Conservation (phyloP, 345 rosid genomes). For the Luvunga scandens region DNA sequence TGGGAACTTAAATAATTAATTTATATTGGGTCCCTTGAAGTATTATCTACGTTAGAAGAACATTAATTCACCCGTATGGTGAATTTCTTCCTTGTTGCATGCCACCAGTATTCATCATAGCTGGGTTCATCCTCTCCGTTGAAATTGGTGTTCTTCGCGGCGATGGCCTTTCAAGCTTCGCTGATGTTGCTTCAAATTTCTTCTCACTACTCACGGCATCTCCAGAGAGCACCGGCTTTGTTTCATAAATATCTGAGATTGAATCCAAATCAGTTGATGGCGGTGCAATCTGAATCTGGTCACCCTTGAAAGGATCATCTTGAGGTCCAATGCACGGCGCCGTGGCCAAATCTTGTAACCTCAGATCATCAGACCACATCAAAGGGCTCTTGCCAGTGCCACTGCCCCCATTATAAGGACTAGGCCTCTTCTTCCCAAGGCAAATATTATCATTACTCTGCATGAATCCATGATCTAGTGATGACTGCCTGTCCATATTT, state of each 20-base stretch:
- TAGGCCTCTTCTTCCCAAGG: conserved; percentile 70
- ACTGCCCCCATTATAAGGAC: conserved; percentile 42
- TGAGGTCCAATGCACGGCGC: conserved; percentile 39
- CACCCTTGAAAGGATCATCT: conserved; percentile 36
- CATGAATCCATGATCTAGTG: conserved; percentile 42
- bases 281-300: conserved; percentile 49
- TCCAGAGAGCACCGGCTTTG: conserved; percentile 60
- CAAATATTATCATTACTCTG: conserved; percentile 42
- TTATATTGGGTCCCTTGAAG: conserved; percentile 7
- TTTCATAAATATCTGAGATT: conserved; percentile 69
- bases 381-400: conserved; percentile 72
- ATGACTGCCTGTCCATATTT: conserved; percentile 57
- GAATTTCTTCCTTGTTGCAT: conserved; percentile 61
- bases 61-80: conserved; percentile 45
- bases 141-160: conserved; percentile 59
- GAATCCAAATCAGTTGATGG: conserved; percentile 57
- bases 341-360: conserved; percentile 48
- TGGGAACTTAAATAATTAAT: conserved; percentile 12
- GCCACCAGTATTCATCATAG: conserved; percentile 44
- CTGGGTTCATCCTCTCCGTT: conserved; percentile 43
- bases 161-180: conserved; percentile 66
- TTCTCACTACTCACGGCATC: conserved; percentile 46
- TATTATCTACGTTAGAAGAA: background rate
- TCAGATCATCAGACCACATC: conserved; percentile 81
- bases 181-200: conserved; percentile 35